phyloP scores from a whole-genome alignment of 1,284 basidiomycete species.

The Takashimella tepidaria region DNA sequence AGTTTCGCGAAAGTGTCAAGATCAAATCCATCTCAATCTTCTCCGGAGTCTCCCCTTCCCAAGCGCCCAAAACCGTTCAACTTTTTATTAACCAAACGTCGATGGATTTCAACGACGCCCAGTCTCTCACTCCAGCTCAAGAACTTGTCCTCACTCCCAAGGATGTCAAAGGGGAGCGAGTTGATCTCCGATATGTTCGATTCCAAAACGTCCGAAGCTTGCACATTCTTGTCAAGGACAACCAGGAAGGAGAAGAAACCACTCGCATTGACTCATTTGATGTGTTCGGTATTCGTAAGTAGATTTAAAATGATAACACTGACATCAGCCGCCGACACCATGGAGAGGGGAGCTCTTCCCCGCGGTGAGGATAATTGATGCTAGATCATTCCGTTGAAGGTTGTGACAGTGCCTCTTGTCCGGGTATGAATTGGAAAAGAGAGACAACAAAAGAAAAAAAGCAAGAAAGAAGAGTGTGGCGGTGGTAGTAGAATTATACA shows the following conservation, averaged over 20 bases:
- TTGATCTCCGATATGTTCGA: slow-evolving; percentile 65
- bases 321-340: neutral
- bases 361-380: too few species aligned
- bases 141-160: slow-evolving; percentile 44
- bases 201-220: slow-evolving; percentile 72
- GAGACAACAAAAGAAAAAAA: neutral
- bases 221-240: slow-evolving; percentile 71
- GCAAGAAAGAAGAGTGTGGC: too few species aligned
- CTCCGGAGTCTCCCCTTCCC: slow-evolving; percentile 49
- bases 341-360: neutral
- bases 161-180: slow-evolving; percentile 54
- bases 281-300: slow-evolving; percentile 54
- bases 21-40: slow-evolving; percentile 65
- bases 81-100: slow-evolving; percentile 62
- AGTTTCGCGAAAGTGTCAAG: slow-evolving; percentile 77
- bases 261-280: slow-evolving; percentile 75
- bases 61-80: slow-evolving; percentile 60
- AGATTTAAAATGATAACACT: neutral
- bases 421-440: too few species aligned
- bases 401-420: too few species aligned
- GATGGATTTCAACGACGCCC: slow-evolving; percentile 59
- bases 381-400: too few species aligned
- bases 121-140: slow-evolving; percentile 43
- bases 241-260: slow-evolving; percentile 66
- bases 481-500: too few species aligned